These are phyloP conservation scores for Podospora pseudocomata DNA, from an alignment of 495 filamentous ascomycete species.

Conservation along the genomic window DNA sequence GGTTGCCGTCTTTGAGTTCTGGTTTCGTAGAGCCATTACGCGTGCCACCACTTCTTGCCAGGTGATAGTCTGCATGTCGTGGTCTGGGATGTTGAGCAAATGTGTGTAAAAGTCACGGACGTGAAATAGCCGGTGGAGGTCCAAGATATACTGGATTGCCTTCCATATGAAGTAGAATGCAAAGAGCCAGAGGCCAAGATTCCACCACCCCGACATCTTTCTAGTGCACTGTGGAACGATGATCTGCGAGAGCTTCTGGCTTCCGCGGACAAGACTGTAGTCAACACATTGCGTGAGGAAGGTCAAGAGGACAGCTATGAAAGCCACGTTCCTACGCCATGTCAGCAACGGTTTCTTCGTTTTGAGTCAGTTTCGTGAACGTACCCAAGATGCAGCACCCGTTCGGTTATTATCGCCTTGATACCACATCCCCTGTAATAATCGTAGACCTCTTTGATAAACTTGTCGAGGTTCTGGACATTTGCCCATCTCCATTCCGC, in stretches of 20 bases:
- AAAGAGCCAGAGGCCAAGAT: conserved; percentile 78
- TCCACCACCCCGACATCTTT: conserved; percentile 78
- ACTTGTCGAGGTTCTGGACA: conserved; percentile 85
- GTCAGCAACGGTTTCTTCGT: conserved; percentile 13
- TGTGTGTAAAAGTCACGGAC: conserved; percentile 88
- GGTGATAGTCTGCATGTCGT: conserved; percentile 91
- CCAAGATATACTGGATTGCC: conserved; percentile 68
- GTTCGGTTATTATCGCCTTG: conserved; percentile 78
- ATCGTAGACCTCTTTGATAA: conserved; percentile 83
- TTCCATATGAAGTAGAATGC: conserved; percentile 85
- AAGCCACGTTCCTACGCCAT: conserved; percentile 53
- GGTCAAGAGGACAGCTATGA: conserved; percentile 78
- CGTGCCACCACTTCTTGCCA: conserved; percentile 93
- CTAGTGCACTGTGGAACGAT: conserved; percentile 77
- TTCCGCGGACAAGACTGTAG: conserved; percentile 69
- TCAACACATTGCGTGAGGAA: conserved; percentile 87
- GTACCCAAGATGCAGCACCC: conserved; percentile 70
- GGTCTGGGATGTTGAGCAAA: conserved; percentile 80
- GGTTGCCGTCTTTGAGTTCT: conserved; percentile 77
- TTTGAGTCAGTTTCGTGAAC: conserved; percentile 23
- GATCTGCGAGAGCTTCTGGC: conserved; percentile 71
- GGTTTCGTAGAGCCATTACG: conserved; percentile 80
- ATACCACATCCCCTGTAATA: conserved; percentile 85
- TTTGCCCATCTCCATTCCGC: conserved; percentile 97
- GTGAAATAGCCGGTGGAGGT: conserved; percentile 67